Conservation (phyloP, 371 early-diverging fungal genomes). For the Rhizopus arrhizus region DNA sequence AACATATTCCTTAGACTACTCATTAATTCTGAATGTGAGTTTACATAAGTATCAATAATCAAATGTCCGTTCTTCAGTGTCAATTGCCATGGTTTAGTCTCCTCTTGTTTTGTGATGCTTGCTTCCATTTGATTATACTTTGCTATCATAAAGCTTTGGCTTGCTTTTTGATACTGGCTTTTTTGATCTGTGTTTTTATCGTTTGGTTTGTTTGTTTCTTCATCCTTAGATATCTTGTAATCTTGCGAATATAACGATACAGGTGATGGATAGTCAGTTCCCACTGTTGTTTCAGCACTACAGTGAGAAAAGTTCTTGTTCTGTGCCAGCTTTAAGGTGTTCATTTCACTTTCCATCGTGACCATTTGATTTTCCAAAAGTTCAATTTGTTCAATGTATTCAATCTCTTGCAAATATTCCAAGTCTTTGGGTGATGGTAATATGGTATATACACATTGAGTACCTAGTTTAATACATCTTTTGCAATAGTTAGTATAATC, state of each 20-base stretch:
- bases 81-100: slow-evolving; percentile 29
- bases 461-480: slow-evolving; percentile 36
- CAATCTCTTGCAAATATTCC: slow-evolving; percentile 39
- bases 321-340: slow-evolving; percentile 9
- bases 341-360: slow-evolving; percentile 25
- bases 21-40: slow-evolving; percentile 32
- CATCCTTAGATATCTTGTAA: neutral
- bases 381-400: slow-evolving; percentile 24
- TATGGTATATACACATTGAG: slow-evolving; percentile 38
- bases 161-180: neutral
- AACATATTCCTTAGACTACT: slow-evolving; percentile 26
- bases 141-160: neutral
- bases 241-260: neutral
- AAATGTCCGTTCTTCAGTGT: slow-evolving; percentile 36
- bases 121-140: slow-evolving; percentile 11
- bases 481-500: neutral
- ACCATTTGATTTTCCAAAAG: slow-evolving; percentile 18
- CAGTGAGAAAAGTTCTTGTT: neutral
- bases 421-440: slow-evolving; percentile 44
- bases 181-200: neutral
- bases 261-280: slow-evolving; percentile 25
- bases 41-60: slow-evolving; percentile 37
- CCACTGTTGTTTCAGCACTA: neutral
- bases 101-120: slow-evolving; percentile 1
- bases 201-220: neutral